Base-by-base conservation (phyloP, 1,139 yeast genomes). In the Diutina ranongensis region DNA sequence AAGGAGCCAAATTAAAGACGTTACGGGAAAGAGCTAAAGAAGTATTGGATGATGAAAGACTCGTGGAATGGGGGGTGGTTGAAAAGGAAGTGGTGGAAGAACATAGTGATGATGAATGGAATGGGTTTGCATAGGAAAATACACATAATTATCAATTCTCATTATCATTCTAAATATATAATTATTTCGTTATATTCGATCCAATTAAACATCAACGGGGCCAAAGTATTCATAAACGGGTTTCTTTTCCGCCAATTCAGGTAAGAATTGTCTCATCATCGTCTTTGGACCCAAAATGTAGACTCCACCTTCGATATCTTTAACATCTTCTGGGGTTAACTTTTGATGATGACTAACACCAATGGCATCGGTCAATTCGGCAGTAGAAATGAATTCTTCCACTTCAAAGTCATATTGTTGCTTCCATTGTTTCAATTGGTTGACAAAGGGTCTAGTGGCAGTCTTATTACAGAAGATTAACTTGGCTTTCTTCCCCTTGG, bases 11-110 rank as follows among this genome's bases (percentile, higher is more conserved):
- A 34, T 70, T 77, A 56, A 85, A 83, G 63, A 76, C 85, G 1
- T 65, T 88, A 50, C 76, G 87, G 58, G 68, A 72, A 48, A 80
- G 78, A 55, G 80, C 83, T 50, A 70, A 67, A 52, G 94, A 85
- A 42, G 72, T 89, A 1, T 64, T 85, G 47, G 67, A 67, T 1
- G 95, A 88, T 58, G 63, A 66, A 34, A 72, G 94, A 56, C 68
- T 87, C 48, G 61, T 61, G 34, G 68, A 68, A 36, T 86, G 95
- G 95, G 83, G 80, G 7, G 68, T 80, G 3, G 22, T 7, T 36
- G 21, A 20, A 36, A 61, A 62, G 9, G 67, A 25, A 25, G 56
- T 50, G 5, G 58, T 52, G 5, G 59, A 55, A 18, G 58, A 49
- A n/a, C 55, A 53, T 12, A 49, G 50, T 7, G 56, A 51, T 3